Base-by-base conservation (phyloP, 108 stramenopile genomes). In the Nitzschia sp. region DNA sequence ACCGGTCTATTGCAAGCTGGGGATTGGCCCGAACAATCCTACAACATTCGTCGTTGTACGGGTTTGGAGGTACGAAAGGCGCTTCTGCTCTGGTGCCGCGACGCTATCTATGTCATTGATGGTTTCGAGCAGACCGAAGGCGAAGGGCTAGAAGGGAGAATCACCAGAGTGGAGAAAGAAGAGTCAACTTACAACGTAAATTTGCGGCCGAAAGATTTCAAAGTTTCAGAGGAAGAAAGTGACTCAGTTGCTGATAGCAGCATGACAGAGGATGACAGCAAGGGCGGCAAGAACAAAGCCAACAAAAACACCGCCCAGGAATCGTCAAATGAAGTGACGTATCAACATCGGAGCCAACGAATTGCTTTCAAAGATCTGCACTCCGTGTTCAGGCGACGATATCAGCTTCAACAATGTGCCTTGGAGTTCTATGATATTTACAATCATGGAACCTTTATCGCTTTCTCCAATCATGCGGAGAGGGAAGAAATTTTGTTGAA, bases 361-460 rank as follows among this genome's bases (percentile, higher is more conserved):
- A 89, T 95, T 51, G 70, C 91, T 15, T 95, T 93, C 64, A 66
- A 54, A 34, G 91, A 95, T 35, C 71, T 95, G 2, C 89, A 87
- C 64, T 88, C 91, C 29, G 91, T 97, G 15, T 95, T 91, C 58
- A 82, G 87, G 45, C 68, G 98, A 19, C 76, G 98, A 9, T 98
- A 97, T 76, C 96, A 96, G 67, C 78, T 97, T 30, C 91, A 97
- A 56, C 96, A 96, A 59, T 94, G 81, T 53, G 97, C 92, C 18
- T 80, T 98, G 56, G 97, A 98, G 70, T 89, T 98, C 59, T 98
- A 91, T 71, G 95, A 96, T 69, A 78, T 80, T 13, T 76, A 95
- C 64, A 80, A 86, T 28, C 85, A 85, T 68, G 89, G 82, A 34
- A 95, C 88, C 8, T 67, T 96, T 9, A 61, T 96, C 46, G 85